These are phyloP conservation scores for Nigrospora osmanthi DNA, from an alignment of 2,329 filamentous ascomycete genomes.

Conservation along the genomic window DNA sequence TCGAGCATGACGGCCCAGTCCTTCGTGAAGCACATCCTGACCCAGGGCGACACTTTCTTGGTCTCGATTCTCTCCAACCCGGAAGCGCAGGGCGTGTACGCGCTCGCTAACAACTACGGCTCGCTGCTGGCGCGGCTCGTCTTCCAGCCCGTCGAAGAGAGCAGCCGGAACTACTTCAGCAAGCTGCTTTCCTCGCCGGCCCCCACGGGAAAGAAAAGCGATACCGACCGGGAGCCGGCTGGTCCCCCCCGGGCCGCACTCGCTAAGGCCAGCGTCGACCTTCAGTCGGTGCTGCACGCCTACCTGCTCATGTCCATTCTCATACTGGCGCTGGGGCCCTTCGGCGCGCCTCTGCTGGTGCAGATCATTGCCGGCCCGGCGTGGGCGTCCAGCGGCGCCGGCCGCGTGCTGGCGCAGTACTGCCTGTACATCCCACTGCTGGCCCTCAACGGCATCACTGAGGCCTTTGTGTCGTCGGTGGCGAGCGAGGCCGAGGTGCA, in stretches of 20 bases:
- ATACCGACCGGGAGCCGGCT: conserved; percentile 1
- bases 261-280: conserved; percentile 38
- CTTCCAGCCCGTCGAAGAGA: conserved; percentile 94
- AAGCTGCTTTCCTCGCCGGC: conserved; percentile 51
- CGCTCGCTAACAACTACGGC: conserved; percentile 90
- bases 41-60: conserved; percentile 87
- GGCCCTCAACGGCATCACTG: conserved; percentile 82
- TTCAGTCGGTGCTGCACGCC: conserved; percentile 58
- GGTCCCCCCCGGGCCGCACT: conserved; percentile 20
- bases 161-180: conserved; percentile 82
- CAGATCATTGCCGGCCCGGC: conserved; percentile 65
- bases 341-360: conserved; percentile 66
- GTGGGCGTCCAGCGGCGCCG: conserved; percentile 71
- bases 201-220: neutral
- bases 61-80: conserved; percentile 72
- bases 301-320: conserved; percentile 70
- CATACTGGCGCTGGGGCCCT: conserved; percentile 64
- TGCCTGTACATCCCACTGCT: conserved; percentile 91
- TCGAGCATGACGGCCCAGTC: conserved; percentile 83
- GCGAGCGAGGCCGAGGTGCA: conserved; percentile 70
- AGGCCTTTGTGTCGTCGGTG: conserved; percentile 87
- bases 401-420: conserved; percentile 67
- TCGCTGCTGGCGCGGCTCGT: conserved; percentile 80
- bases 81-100: conserved; percentile 81
- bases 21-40: conserved; percentile 84